Evolutionary conservation across 495 filamentous ascomycete species (phyloP), one percentile per base, ranked within the genome.

Genomic region (Penicillium coprophilum): DNA sequence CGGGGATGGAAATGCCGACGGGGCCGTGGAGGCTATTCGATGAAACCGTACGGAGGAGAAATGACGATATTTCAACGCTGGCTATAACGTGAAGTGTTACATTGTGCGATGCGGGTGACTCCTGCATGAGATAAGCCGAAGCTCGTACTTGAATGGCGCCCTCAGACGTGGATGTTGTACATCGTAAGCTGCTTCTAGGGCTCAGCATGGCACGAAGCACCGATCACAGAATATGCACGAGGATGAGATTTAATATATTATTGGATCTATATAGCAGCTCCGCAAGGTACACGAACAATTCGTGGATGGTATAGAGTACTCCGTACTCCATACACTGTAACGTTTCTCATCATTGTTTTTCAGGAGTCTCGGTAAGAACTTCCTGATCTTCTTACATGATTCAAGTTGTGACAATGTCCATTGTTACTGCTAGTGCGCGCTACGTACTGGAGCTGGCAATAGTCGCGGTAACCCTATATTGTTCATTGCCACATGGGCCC

Each of bases 401-500:
- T 17, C 15, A 24, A 8, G 47, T 47, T 10, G 5, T 13, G 15
- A 50, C 47, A 40, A 51, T 40, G 19, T 40, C 23, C 34, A 51
- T 40, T 39, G 34, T 40, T 34, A 17, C 21, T 51, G 23, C 48
- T 51, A 51, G 48, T 32, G 45, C 28, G 27, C 27, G n/a, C 15
- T 30, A 28, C 28, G 15, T 31, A 27, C 24, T 11, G 45, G 17
- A 10, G 27, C 23, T 45, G 43, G 21, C 43, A 45, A 45, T 45
- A 45, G 43, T 45, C 43, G 43, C 23, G 2, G 24, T 44, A 44
- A 45, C 43, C 34, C 48, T 40, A 51, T 40, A 51, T 40, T 39
- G 34, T n/a, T 17, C 48, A 39, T 40, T 13, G 34, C 23, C 13
- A 23, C 34, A 51, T 40, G 34, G 45, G 21, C n/a, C 48, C 34